Conservation (phyloP, 176 grass and related monocot species). For the Panicum miliaceum region DNA sequence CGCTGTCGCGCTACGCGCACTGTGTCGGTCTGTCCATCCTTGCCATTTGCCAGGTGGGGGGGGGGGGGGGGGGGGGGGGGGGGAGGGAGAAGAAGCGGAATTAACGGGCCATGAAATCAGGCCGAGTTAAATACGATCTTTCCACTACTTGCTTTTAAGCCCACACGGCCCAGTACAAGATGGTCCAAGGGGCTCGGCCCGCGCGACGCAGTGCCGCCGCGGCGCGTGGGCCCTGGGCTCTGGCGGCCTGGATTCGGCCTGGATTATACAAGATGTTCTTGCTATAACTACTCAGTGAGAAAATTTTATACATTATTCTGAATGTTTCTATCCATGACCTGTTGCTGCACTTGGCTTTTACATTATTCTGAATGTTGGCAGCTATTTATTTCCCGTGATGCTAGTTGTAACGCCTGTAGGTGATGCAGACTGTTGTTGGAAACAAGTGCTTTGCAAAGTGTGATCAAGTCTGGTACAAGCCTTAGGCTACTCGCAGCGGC, state of each 20-base stretch:
- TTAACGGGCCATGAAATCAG: not conserved
- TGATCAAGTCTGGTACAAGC: conserved; percentile 61
- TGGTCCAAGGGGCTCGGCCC: no score
- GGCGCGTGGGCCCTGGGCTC: no score
- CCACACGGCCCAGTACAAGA: not conserved
- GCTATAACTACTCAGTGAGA: no score
- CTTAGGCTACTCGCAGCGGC: no score
- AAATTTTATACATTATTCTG: not conserved
- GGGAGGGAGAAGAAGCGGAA: not conserved
- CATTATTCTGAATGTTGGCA: no score
- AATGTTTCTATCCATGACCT: not conserved
- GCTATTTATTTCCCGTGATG: no score
- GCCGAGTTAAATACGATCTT: no score
- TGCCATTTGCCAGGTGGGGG: not conserved
- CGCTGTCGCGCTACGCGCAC: not conserved
- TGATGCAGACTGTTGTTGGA: conserved; percentile 48
- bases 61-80: no score
- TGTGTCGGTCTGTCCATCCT: not conserved
- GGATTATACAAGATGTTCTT: no score
- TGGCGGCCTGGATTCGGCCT: no score
- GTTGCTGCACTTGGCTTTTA: not conserved
- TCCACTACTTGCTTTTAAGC: not conserved
- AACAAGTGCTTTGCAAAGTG: conserved; percentile 63
- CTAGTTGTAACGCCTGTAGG: not conserved
- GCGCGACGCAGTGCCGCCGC: no score